These are phyloP conservation scores for Creolimax fragrantissima DNA, from an alignment of 78 protist genomes.

Conservation along the genomic window DNA sequence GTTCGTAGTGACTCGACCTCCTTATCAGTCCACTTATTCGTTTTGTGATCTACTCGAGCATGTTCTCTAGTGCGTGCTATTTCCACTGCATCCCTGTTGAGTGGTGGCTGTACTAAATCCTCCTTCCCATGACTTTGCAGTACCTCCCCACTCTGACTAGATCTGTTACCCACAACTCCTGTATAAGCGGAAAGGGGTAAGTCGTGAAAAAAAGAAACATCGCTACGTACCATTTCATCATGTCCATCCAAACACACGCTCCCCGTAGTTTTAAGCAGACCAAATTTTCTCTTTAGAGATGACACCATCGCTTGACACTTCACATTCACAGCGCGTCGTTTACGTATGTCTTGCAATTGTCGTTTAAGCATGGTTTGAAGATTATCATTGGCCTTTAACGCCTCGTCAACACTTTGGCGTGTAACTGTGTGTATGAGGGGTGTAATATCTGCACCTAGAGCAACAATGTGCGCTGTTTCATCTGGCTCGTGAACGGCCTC, in stretches of 20 bases:
- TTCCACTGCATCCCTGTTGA: no score
- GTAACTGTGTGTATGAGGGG: background rate
- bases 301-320: background rate
- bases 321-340: background rate
- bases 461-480: background rate
- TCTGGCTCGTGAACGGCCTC: background rate
- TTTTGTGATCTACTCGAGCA: no score
- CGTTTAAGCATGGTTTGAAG: background rate
- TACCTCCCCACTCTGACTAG: background rate
- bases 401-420: background rate
- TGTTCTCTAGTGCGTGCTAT: no score
- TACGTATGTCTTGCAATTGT: background rate
- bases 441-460: background rate
- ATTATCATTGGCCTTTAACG: background rate
- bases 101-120: background rate
- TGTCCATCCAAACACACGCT: background rate
- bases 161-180: background rate
- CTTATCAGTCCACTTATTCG: background rate
- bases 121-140: background rate
- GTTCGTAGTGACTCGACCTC: background rate
- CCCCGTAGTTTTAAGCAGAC: background rate
- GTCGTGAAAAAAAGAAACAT: background rate
- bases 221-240: background rate
- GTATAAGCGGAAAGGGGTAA: background rate
- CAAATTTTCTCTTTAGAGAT: background rate